Conservation (phyloP, 1,139 yeast species). For the Taiozyma onychis region DNA sequence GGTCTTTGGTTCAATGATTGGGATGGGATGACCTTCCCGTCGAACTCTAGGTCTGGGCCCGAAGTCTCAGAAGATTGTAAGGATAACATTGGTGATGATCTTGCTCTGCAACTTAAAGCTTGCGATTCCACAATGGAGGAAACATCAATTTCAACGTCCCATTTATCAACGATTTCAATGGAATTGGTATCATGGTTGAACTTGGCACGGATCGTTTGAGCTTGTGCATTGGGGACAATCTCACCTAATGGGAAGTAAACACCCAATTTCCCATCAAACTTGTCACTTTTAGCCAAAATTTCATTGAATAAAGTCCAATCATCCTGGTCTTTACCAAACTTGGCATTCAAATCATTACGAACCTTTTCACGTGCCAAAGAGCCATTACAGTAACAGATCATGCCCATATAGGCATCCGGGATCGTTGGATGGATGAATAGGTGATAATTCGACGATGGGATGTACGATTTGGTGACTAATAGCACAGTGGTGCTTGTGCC, state of each 20-base stretch:
- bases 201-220: slow-evolving; percentile 48
- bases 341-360: slow-evolving; percentile 55
- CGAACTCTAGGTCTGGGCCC: slow-evolving; percentile 23
- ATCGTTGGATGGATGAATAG: slow-evolving; percentile 83
- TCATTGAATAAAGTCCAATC: slow-evolving; percentile 67
- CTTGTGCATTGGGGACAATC: slow-evolving; percentile 75
- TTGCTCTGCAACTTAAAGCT: slow-evolving; percentile 73
- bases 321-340: slow-evolving; percentile 26
- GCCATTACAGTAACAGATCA: slow-evolving; percentile 93
- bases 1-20: slow-evolving; percentile 42
- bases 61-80: slow-evolving; percentile 3
- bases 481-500: slow-evolving; percentile 91
- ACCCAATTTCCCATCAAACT: slow-evolving; percentile 49
- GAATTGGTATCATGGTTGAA: slow-evolving; percentile 29
- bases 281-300: slow-evolving; percentile 28
- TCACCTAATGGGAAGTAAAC: slow-evolving; percentile 85
- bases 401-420: slow-evolving; percentile 78
- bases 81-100: slow-evolving; percentile 69
- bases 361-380: slow-evolving; percentile 79
- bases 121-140: slow-evolving; percentile 80
- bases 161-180: slow-evolving; percentile 24
- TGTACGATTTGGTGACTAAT: slow-evolving; percentile 70
- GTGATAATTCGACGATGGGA: slow-evolving; percentile 80
- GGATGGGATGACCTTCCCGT: slow-evolving; percentile 24
- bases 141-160: slow-evolving; percentile 57